Base-by-base conservation (phyloP, 345 rosid species). In the Zanthoxylum bungeanum region DNA sequence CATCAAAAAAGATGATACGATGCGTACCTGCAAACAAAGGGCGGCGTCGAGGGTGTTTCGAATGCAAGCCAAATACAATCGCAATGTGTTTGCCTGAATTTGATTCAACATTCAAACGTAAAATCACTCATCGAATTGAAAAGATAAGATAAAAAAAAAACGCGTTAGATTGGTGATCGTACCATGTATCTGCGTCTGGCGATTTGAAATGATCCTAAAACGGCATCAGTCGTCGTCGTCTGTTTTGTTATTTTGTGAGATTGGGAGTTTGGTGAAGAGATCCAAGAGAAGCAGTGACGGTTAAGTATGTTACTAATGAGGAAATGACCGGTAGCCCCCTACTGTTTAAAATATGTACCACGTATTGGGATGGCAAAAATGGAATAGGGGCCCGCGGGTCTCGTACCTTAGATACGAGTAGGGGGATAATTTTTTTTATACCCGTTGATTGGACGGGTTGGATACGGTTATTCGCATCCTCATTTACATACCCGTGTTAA, bases 21-120 rank as follows among this genome's bases (percentile, higher is more conserved):
- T 59, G 6, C 63, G 37, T 52, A 90, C 98, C 97, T 90, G 97
- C 71, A 95, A 85, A 75, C 99, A 95, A 98, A 95, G 80, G 71
- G 97, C 88, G 57, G 96, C 99, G 75, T 95, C 96, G 39, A 92
- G 96, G 34, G 98, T 92, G 81, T 86, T 95, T 78, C 90, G 80
- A 59, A 92, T 89, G 81, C 99, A 95, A 28, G 90, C 84, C 80
- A 92, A 77, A 75, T 95, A 95, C 76, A 89, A 73, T 42, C 90
- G 81, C 85, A 92, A 74, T 27, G 99, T 55, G 76, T 69, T 87
- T 61, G 96, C 95, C 98, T 92, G 72, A 5, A 72, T 58, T 34
- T 12, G 19, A 64, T 44, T 34, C 7, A 17, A 37, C 64, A 57
- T 21, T 21, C n/a, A 11, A 58, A 66, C 58, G 22, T 9, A 66